Conservation (phyloP, 495 filamentous ascomycete genomes). For the Tuber brumale region DNA sequence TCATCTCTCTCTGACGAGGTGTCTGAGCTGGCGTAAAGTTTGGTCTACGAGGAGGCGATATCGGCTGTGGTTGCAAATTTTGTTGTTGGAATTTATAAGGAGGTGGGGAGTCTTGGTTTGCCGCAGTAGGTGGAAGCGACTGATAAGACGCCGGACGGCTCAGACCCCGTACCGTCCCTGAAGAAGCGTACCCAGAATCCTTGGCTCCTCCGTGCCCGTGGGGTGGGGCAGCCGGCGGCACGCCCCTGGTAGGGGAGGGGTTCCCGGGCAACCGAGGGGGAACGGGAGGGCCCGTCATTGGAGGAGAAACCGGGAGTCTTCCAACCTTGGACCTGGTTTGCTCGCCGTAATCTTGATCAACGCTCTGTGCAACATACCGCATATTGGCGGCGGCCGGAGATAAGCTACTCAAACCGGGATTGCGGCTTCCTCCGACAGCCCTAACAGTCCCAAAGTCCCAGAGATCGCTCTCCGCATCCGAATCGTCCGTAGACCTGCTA, state of each 20-base stretch:
- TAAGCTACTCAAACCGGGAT: conserved; percentile 34
- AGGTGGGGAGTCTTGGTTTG: conserved; percentile 30
- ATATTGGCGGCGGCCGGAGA: conserved; percentile 39
- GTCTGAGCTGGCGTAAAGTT: conserved; percentile 31
- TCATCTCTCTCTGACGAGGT: conserved; percentile 31
- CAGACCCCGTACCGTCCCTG: conserved; percentile 38
- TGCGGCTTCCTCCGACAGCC: conserved; percentile 45
- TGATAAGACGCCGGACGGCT: conserved; percentile 36
- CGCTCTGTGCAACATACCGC: conserved; percentile 37
- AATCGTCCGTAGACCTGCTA: conserved; percentile 59
- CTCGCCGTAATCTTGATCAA: conserved; percentile 33
- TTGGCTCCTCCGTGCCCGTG: conserved; percentile 29
- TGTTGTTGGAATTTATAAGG: conserved; percentile 20
- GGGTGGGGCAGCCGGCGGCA: conserved; percentile 35
- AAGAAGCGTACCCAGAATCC: conserved; percentile 40
- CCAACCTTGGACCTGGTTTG: conserved; percentile 19
- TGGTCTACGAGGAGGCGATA: conserved; percentile 24
- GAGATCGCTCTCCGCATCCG: conserved; percentile 66
- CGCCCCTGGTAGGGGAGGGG: conserved; percentile 27
- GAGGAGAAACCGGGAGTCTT: conserved; percentile 27
- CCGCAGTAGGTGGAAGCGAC: conserved; percentile 28
- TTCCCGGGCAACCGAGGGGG: conserved; percentile 24
- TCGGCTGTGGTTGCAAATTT: conserved; percentile 27
- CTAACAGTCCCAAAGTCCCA: conserved; percentile 99
- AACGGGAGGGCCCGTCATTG: conserved; percentile 31